phyloP scores from a whole-genome alignment of 2,329 filamentous ascomycete species.

The Alternaria brassicae region DNA sequence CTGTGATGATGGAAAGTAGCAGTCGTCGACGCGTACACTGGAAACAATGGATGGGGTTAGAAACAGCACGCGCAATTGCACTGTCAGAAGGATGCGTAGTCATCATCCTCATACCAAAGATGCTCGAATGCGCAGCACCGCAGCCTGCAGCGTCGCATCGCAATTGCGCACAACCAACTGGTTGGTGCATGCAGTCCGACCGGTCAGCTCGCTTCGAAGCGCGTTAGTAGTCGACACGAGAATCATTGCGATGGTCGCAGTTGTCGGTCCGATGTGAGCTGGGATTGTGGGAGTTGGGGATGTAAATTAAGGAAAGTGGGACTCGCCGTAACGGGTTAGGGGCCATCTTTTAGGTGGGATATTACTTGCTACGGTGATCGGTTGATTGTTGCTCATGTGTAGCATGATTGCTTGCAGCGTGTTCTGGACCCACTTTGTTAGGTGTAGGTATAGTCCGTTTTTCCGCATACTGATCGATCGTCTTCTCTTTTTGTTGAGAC shows the following conservation, averaged over 20 bases:
- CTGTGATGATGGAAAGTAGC: neutral
- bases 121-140: neutral
- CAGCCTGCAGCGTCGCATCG: constrained; percentile 8
- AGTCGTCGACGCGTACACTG: neutral
- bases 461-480: neutral
- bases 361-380: neutral
- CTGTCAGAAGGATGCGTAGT: neutral
- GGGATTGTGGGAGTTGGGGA: neutral
- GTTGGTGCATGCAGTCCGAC: constrained; percentile 8
- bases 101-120: neutral
- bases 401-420: neutral
- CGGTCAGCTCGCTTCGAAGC: constrained; percentile 9
- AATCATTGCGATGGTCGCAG: neutral
- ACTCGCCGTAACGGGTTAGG: neutral
- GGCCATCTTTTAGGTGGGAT: neutral
- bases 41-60: neutral
- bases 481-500: neutral
- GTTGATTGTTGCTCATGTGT: neutral
- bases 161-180: constrained; percentile 16
- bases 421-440: neutral
- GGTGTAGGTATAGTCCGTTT: neutral
- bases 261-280: neutral
- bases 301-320: neutral
- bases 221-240: too few relatives aligned
- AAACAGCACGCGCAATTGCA: neutral